Conservation (phyloP, 2,329 filamentous ascomycete species). For the Pseudopithomyces chartarum region DNA sequence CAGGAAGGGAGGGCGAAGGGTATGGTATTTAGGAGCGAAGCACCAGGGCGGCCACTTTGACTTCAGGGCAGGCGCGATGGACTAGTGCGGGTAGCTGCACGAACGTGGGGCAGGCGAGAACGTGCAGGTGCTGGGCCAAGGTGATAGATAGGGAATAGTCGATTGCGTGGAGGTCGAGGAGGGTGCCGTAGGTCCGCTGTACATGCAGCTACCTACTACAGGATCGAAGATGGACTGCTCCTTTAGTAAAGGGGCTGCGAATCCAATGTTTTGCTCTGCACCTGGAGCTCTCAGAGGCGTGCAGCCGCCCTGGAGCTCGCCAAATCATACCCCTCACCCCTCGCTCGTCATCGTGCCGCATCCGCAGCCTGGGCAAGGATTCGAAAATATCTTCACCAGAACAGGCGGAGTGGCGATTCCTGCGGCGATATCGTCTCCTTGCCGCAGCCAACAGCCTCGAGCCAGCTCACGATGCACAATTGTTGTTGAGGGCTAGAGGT, state of each 20-base stretch:
- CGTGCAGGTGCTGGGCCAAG: conserved; percentile 10
- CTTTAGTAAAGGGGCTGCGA: background rate
- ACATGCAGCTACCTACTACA: background rate
- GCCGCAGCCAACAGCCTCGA: background rate
- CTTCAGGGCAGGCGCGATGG: conserved; percentile 4
- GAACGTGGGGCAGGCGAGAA: conserved; percentile 21
- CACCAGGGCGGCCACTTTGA: conserved; percentile 4
- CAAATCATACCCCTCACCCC: conserved; percentile 15
- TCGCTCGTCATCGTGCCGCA: conserved; percentile 5
- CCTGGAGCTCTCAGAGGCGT: conserved; percentile 8
- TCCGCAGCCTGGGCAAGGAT: conserved; percentile 8
- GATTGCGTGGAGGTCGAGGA: background rate
- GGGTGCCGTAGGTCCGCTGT: background rate
- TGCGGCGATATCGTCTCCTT: background rate
- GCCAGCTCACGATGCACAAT: conserved; percentile 30
- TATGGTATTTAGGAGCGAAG: conserved; percentile 6
- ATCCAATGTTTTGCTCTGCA: background rate
- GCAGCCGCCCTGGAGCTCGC: no score
- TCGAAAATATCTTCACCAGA: conserved; percentile 1
- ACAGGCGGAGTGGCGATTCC: conserved; percentile 1
- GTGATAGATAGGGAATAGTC: background rate
- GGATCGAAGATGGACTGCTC: background rate
- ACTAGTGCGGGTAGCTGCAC: conserved; percentile 8
- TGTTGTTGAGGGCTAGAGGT: conserved; percentile 32
- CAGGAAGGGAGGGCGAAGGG: conserved; percentile 9